phyloP scores from a whole-genome alignment of 371 early-diverging fungal species.

The Mortierella polycephala region DNA sequence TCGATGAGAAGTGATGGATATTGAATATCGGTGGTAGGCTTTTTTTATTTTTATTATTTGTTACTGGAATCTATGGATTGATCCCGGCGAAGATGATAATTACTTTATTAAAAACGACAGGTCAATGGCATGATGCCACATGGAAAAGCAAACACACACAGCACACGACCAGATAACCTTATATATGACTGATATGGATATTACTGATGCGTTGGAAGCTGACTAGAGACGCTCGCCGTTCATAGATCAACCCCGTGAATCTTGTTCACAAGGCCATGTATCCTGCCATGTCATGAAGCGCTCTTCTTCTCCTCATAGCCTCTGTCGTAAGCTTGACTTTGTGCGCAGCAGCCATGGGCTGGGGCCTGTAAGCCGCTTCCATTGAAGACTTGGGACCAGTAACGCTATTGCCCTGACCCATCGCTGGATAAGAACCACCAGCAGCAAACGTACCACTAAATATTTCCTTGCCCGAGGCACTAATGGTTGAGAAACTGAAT shows the following conservation, averaged over 20 bases:
- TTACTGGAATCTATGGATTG: too few species aligned
- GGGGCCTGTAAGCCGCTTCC: background rate
- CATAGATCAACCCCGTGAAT: background rate
- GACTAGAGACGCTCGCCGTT: too few species aligned
- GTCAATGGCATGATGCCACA: too few species aligned
- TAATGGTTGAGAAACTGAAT: slow-evolving; percentile 21
- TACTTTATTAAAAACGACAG: too few species aligned
- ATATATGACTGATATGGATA: too few species aligned
- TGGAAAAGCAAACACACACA: too few species aligned
- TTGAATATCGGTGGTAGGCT: background rate
- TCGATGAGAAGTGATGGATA: background rate
- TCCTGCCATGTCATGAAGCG: slow-evolving; percentile 4
- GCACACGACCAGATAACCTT: too few species aligned
- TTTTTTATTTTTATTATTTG: too few species aligned
- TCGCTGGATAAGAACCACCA: too few species aligned
- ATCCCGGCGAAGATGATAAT: too few species aligned
- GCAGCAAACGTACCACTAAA: slow-evolving; percentile 15
- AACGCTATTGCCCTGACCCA: too few species aligned
- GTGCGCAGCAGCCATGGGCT: background rate
- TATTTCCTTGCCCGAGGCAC: background rate
- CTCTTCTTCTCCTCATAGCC: background rate
- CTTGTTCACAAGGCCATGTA: background rate
- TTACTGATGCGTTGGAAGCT: too few species aligned
- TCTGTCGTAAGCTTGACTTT: background rate
- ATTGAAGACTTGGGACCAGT: background rate